Evolutionary conservation across 2,329 filamentous ascomycete species (phyloP), one percentile per base, ranked within the genome.

Genomic region (Parastagonospora avenae): DNA sequence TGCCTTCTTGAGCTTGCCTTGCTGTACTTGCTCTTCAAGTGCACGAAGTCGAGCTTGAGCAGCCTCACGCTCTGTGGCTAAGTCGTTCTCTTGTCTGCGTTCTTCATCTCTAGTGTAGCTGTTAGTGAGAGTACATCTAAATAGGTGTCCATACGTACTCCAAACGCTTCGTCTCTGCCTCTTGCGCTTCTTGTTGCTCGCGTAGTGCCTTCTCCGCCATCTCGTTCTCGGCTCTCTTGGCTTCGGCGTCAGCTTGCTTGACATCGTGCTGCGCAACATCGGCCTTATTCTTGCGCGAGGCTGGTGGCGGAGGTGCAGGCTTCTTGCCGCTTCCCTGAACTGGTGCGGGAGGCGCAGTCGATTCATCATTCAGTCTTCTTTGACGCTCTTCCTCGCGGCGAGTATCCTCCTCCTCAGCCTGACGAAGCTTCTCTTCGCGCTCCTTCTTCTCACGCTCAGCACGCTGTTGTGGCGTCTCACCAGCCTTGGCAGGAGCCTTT

Each of bases 371-470:
- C 35, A 96, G 80, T 62, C 92, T 85, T 57, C 87, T 86, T 68
- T 96, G 91, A 54, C 92, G 85, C 74, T 97, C 92, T 59, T 90
- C 80, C 67, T 99, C 94, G 27, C 94, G 87, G 56, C 87, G 89
- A 8, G 89, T 86, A 76, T 97, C 93, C 75, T 99, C 94, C 67
- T 95, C 94, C 72, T 99, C 94, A 2, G 94, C 94, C 74, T 94
- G 89, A 49, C 85, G 87, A 35, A 96, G 79, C 65, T 94, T 92
- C 33, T 94, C 90, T 56, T 94, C 92, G 45, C 91, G 85, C 70
- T 99, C 94, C 51, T 85, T 86, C 70, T 85, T 87, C 74, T 99
- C 94, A 27, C 94, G 89, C 70, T 97, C 94, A 51, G 89, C 85
- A 54, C 92, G 85, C 75, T 99, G 92, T 49, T 89, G 84, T 30